Percentiles rank a stretch among this genome's conserved stretches.
Conservation (phyloP, 805 yeast species). For the Candida takata region DNA sequence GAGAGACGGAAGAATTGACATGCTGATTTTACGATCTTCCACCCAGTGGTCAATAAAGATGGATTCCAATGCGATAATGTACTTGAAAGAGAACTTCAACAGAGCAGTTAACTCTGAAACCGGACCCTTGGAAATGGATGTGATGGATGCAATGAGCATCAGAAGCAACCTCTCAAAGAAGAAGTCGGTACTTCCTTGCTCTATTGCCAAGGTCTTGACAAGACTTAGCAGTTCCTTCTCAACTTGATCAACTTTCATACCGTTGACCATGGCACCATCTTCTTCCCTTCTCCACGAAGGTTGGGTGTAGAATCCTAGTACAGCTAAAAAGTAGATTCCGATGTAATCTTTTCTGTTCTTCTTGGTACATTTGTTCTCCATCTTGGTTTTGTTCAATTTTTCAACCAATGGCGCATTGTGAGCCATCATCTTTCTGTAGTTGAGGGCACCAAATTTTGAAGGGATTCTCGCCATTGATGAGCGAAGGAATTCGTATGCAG, state of each 20-base stretch:
- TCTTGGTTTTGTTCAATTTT: constrained; percentile 21
- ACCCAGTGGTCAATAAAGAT: constrained; percentile 27
- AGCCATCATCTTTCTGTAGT: constrained; percentile 28
- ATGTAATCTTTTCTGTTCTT: constrained; percentile 14
- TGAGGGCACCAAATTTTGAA: constrained; percentile 31
- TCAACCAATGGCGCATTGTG: constrained; percentile 23
- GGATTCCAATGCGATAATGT: constrained; percentile 28
- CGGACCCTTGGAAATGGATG: constrained; percentile 11
- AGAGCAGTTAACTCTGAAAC: constrained; percentile 15
- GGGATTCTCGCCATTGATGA: constrained; percentile 37
- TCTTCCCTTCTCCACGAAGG: constrained; percentile 28
- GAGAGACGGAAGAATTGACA: constrained; percentile 29
- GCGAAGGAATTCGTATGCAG: constrained; percentile 39
- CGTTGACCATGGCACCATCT: constrained; percentile 22
- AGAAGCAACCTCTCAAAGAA: constrained; percentile 29
- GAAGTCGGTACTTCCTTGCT: constrained; percentile 8
- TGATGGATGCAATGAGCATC: constrained; percentile 33
- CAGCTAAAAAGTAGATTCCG: constrained; percentile 25
- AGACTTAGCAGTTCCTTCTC: constrained; percentile 28
- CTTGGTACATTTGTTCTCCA: constrained; percentile 6
- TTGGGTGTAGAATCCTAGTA: constrained; percentile 38
- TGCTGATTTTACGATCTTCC: constrained; percentile 12
- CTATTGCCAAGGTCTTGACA: constrained; percentile 13
- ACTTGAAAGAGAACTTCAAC: constrained; percentile 36
- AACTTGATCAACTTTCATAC: constrained; percentile 23